These are phyloP conservation scores for Hypoxylon cercidicola DNA, from an alignment of 495 filamentous ascomycete genomes.

Conservation along the genomic window DNA sequence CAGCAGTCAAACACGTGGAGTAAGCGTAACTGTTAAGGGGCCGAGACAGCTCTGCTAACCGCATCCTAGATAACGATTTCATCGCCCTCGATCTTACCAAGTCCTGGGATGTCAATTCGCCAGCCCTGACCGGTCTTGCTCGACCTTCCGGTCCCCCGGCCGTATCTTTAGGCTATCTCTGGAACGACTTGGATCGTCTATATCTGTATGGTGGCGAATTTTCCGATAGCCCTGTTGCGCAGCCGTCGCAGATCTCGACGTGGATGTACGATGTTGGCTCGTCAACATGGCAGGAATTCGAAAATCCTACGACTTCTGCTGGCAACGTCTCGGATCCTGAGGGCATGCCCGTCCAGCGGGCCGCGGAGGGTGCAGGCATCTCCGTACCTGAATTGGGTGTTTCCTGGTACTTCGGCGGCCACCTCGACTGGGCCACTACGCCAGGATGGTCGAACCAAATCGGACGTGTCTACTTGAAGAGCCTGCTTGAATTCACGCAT, in stretches of 20 bases:
- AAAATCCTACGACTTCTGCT: slow-evolving; percentile 62
- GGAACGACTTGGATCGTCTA: slow-evolving; percentile 73
- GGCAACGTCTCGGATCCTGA: slow-evolving; percentile 67
- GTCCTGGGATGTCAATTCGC: slow-evolving; percentile 71
- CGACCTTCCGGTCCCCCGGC: slow-evolving; percentile 74
- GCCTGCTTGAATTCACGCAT: slow-evolving; percentile 77
- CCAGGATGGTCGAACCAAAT: slow-evolving; percentile 72
- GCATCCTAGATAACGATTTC: slow-evolving; percentile 71
- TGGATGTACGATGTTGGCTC: slow-evolving; percentile 74
- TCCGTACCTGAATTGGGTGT: slow-evolving; percentile 72
- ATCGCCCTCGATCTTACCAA: slow-evolving; percentile 71
- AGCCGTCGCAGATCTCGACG: slow-evolving; percentile 64
- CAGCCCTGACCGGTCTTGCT: slow-evolving; percentile 68
- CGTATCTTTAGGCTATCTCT: slow-evolving; percentile 75
- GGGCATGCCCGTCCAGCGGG: slow-evolving; percentile 64
- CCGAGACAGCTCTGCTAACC: slow-evolving; percentile 34
- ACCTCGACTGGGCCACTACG: slow-evolving; percentile 74
- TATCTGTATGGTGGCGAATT: slow-evolving; percentile 79
- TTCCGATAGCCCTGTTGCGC: slow-evolving; percentile 64
- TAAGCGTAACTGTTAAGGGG: slow-evolving; percentile 47
- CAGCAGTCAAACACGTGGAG: slow-evolving; percentile 73
- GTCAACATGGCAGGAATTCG: slow-evolving; percentile 69
- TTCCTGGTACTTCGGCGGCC: slow-evolving; percentile 81
- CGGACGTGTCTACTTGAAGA: slow-evolving; percentile 74
- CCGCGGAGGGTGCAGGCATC: slow-evolving; percentile 76